Evolutionary conservation across 202 grass and related monocot genomes (phyloP).

Genomic region (Panicum virgatum): DNA sequence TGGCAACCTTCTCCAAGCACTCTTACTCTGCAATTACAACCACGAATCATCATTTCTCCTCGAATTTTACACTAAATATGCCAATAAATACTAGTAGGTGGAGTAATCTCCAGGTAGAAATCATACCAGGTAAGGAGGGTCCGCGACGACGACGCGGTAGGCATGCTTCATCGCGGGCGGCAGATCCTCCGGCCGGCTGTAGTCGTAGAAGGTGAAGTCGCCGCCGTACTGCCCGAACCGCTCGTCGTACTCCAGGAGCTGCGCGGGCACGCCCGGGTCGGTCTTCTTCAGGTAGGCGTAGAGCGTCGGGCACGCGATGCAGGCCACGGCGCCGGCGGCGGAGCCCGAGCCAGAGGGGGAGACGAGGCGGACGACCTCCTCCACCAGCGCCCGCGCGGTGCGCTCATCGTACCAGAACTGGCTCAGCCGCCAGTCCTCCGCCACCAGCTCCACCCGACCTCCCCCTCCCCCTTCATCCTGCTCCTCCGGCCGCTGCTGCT

Average conservation of each 20-base stretch:
- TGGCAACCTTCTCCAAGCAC: constrained; percentile 93
- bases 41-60: background rate
- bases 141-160: constrained; percentile 68
- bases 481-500: constrained; percentile 43
- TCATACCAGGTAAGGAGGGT: constrained; percentile 87
- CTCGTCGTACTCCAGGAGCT: constrained; percentile 81
- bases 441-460: constrained; percentile 58
- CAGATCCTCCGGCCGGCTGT: constrained; percentile 83
- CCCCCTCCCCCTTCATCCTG: constrained; percentile 17
- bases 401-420: constrained; percentile 93
- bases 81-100: background rate
- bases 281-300: constrained; percentile 84
- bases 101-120: background rate
- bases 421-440: constrained; percentile 91
- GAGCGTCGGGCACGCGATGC: constrained; percentile 82
- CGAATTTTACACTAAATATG: background rate
- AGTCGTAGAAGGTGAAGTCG: constrained; percentile 87
- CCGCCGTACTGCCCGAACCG: constrained; percentile 69
- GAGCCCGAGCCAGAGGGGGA: constrained; percentile 9
- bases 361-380: constrained; percentile 57
- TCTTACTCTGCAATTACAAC: constrained; percentile 60
- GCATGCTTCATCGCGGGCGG: constrained; percentile 61
- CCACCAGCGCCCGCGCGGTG: constrained; percentile 54
- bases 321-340: constrained; percentile 52
- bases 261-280: constrained; percentile 44